Evolutionary conservation across 768 basidiomycete genomes (phyloP), one percentile per base, ranked within the genome.

Genomic region (Phlebiopsis flavidoalba): DNA sequence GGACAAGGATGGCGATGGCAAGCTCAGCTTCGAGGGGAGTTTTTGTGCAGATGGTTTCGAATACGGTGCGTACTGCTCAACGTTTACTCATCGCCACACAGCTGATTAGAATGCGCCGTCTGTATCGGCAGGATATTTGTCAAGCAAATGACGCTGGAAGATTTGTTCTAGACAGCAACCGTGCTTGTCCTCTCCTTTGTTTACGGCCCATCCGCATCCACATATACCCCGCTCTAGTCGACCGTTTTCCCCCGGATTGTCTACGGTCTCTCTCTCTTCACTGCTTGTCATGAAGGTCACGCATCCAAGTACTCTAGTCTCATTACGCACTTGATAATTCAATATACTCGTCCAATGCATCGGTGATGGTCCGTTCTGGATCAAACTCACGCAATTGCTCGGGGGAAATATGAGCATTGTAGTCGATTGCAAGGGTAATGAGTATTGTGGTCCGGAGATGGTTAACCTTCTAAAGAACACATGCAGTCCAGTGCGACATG

Each of bases 81-180:
- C 48, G 40, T 60, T 58, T 53, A 15, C 15, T 11, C 48, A 19
- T n/a, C 8, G 33, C 36, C 19, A 12, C 49, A 1, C n/a, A 6
- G 8, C 31, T 15, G 14, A 21, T n/a, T 35, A 12, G n/a, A 48
- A 40, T 36, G 24, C 22, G 46, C 35, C 37, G 48, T 57, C 3
- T 36, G 12, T 31, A 2, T 19, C n/a, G 31, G 36, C 66, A 95
- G 93, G 96, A 98, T 72, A 98, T 98, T n/a, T 69, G 94, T 97
- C 67, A 98, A 98, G 76, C 95, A 96, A 81, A 96, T 98, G 95
- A 96, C 95, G 26, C 80, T 96, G 60, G 94, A 96, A 76, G 93
- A 96, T 70, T 77, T 95, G 64, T 97, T 95, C 78, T 95, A 66
- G 53, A 10, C 33, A 24, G 33, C 17, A 22, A 53, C 53, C 36